Percentiles rank a stretch among this genome's conserved stretches.
Conservation (phyloP, 2,329 filamentous ascomycete genomes). For the Exutisphaerella laricina region DNA sequence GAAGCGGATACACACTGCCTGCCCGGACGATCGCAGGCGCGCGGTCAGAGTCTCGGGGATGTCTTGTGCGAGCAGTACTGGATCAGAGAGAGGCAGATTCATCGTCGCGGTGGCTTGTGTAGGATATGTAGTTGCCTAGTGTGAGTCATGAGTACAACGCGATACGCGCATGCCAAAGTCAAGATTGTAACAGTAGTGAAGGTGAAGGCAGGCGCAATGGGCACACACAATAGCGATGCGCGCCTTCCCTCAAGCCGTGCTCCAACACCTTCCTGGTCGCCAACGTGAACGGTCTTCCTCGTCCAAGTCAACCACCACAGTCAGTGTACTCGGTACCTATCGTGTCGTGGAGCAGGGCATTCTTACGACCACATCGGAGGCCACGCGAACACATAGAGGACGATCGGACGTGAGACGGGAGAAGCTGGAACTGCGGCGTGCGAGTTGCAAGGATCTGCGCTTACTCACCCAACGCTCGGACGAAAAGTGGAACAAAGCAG, state of each 20-base stretch:
- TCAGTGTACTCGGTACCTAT: neutral
- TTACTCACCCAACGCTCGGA: no score
- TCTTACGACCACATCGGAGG: neutral
- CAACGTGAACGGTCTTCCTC: no score
- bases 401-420: neutral
- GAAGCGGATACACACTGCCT: constrained; percentile 70
- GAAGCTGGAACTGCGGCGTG: no score
- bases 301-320: neutral
- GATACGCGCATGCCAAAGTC: no score
- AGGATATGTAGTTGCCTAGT: constrained; percentile 4
- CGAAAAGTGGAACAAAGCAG: neutral
- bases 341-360: neutral
- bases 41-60: constrained; percentile 87
- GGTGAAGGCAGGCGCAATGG: neutral
- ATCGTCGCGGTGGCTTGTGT: constrained; percentile 37
- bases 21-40: constrained; percentile 65
- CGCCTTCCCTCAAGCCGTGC: no score
- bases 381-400: neutral
- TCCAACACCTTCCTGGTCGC: no score
- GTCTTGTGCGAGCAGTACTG: constrained; percentile 68
- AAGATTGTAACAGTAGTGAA: constrained; percentile 2
- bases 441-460: no score
- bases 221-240: no score
- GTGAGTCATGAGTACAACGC: constrained; percentile 7
- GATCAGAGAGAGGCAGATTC: constrained; percentile 68